Evolutionary conservation across 148 eudicot species (phyloP).

Genomic region (Rheum nobile): DNA sequence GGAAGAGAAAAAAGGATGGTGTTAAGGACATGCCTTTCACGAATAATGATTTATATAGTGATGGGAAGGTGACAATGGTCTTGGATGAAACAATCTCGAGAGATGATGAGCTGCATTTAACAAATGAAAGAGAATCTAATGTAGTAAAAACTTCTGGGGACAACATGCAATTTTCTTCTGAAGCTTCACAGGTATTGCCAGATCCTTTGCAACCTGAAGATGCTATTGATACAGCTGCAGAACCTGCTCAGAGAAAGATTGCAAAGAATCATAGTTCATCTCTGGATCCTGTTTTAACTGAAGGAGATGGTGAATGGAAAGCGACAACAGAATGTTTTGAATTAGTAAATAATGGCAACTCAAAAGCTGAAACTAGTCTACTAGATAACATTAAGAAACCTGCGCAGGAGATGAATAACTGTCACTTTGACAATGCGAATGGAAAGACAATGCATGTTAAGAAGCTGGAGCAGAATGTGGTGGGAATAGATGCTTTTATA

Average conservation of each 20-base stretch:
- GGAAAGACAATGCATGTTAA: slow-evolving; percentile 13
- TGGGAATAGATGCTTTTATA: slow-evolving; percentile 13
- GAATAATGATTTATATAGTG: slow-evolving; percentile 18
- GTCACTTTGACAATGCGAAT: slow-evolving; percentile 11
- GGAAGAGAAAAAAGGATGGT: slow-evolving; percentile 43
- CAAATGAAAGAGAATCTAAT: slow-evolving; percentile 17
- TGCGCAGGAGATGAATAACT: slow-evolving; percentile 8
- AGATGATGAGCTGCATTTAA: slow-evolving; percentile 22
- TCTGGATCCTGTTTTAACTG: slow-evolving; percentile 25
- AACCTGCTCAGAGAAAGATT: slow-evolving; percentile 18
- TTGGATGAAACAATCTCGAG: slow-evolving; percentile 15
- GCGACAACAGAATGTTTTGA: slow-evolving; percentile 54
- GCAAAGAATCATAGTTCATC: slow-evolving; percentile 17
- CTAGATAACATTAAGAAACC: slow-evolving; percentile 8
- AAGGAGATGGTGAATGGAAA: slow-evolving; percentile 49
- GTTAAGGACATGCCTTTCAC: slow-evolving; percentile 15
- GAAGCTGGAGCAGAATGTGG: slow-evolving; percentile 16
- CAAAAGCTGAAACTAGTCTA: slow-evolving; percentile 9
- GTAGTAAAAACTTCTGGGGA: slow-evolving; percentile 19
- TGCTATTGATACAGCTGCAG: slow-evolving; percentile 11
- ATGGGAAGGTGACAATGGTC: slow-evolving; percentile 14
- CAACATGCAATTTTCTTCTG: slow-evolving; percentile 18
- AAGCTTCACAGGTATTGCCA: slow-evolving; percentile 14
- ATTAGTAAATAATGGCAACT: slow-evolving; percentile 33
- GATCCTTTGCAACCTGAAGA: slow-evolving; percentile 19